A percentile compares a stretch with the other conserved stretches of the same genome.
These are phyloP conservation scores for Neonectria ditissima DNA, from an alignment of 2,329 filamentous ascomycete genomes.

Conservation along the genomic window DNA sequence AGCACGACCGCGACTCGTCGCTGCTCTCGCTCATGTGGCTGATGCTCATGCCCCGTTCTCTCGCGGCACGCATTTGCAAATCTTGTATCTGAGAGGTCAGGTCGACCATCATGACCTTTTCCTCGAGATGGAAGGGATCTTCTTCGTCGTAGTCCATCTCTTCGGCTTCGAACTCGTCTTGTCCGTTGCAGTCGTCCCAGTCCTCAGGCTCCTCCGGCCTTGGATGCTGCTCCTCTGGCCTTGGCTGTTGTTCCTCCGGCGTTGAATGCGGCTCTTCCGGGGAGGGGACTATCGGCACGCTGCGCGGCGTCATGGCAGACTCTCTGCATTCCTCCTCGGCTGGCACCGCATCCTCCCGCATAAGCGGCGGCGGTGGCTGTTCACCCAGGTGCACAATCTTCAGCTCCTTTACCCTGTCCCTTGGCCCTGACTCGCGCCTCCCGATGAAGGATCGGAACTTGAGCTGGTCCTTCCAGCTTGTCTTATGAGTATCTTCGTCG, in stretches of 20 bases:
- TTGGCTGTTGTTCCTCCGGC: background rate
- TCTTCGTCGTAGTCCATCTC: background rate
- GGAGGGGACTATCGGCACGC: background rate
- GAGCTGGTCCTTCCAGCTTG: slow-evolving; percentile 21
- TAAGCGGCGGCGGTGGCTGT: background rate
- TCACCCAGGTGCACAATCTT: slow-evolving; percentile 3
- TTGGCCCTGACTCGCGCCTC: slow-evolving; percentile 18
- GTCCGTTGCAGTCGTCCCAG: background rate
- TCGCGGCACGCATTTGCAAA: background rate
- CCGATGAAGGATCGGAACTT: slow-evolving; percentile 18
- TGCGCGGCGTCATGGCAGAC: background rate
- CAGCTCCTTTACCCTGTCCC: slow-evolving; percentile 2
- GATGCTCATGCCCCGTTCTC: background rate
- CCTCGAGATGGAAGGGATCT: slow-evolving; percentile 17
- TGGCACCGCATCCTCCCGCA: background rate
- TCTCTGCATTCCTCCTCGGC: background rate
- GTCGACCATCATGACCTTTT: slow-evolving; percentile 1
- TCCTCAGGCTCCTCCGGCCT: background rate
- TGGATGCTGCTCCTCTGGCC: background rate
- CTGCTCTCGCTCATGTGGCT: slow-evolving; percentile 24
- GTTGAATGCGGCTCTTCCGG: too few species aligned
- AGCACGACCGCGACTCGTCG: slow-evolving; percentile 8
- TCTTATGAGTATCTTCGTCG: slow-evolving; percentile 1
- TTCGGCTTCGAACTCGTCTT: background rate
- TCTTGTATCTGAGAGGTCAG: background rate